Evolutionary conservation across 1,139 yeast species (phyloP), one percentile per base, ranked within the genome.

Genomic region (Meyerozyma elateridarum): DNA sequence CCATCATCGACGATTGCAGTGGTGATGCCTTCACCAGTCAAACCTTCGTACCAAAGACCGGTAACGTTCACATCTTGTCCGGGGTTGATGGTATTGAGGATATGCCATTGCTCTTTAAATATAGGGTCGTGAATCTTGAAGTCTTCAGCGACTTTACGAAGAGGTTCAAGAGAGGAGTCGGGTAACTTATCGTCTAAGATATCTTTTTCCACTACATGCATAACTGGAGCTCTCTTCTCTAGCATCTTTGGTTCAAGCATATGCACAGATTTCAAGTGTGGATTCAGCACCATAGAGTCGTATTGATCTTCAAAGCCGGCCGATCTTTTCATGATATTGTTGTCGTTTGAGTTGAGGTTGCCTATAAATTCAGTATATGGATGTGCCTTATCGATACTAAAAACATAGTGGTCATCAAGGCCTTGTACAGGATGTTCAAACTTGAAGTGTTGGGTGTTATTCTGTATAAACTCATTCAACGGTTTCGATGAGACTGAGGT

Each of bases 1-100:
- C 99, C 99, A 56, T 93, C 99, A 54, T 93, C 99, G 1, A 93
- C 82, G 22, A 93, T 72, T 2, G 96, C 96, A 1, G 89, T 82
- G 3, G 84, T 85, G 3, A 83, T 63, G 4, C 93, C 93, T 30
- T 71, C 61, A 1, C 99, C 99, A 1, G 94, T 82, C 35, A 83
- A 74, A 29, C 84, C 84, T 43, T 79, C 79, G 25, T 68, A 64
- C 98, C 98, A 91, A 13, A 87, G 77, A 0, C 85, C 93, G 1
- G 87, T 64, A 8, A 87, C 93, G 50, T 93, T 91, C 32, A 91
- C 78, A 51, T 91, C 97, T 46, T 87, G 70, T 0, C 95, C 95
- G 0, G 85, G 85, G 44, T 63, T 76, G 2, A 56, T 54, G 0
- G 85, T 64, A 50, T 93, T 93, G 28, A 83, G 58, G 19, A 93